Evolutionary conservation across 1,139 yeast species (phyloP).

Genomic region (Taiozyma sp.): DNA sequence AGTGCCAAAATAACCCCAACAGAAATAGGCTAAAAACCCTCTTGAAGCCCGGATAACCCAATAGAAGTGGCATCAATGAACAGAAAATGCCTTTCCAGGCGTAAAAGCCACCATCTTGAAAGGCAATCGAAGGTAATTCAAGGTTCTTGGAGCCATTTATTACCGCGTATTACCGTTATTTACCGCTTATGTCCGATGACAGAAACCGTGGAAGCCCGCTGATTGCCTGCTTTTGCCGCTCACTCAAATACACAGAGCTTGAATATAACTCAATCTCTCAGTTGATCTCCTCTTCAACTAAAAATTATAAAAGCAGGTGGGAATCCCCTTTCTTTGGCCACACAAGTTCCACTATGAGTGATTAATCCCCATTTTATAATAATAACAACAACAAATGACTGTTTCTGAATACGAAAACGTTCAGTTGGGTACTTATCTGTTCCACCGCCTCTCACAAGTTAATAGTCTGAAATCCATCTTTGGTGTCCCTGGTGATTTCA

Average conservation of each 20-base stretch:
- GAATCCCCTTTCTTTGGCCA: not conserved
- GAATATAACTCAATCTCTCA: not conserved
- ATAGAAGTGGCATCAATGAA: too few relatives aligned
- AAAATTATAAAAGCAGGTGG: not conserved
- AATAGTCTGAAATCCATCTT: constrained; percentile 29
- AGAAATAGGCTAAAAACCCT: too few relatives aligned
- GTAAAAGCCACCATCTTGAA: not conserved
- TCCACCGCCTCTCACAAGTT: constrained; percentile 42
- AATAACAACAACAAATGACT: not conserved
- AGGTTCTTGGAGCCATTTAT: not conserved
- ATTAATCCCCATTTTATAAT: not conserved
- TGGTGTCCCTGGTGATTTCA: constrained; percentile 62
- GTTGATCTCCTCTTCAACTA: not conserved
- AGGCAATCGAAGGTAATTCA: not conserved
- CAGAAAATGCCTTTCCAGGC: not conserved
- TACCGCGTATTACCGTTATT: not conserved
- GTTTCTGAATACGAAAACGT: constrained; percentile 37
- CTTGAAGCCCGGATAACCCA: too few relatives aligned
- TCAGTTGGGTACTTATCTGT: constrained; percentile 46
- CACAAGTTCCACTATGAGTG: not conserved
- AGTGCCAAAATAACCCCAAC: too few relatives aligned
- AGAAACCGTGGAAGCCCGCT: not conserved
- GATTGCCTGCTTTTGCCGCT: not conserved
- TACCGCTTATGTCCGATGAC: not conserved
- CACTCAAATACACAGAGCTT: not conserved